Evolutionary conservation across 306 rosid genomes (phyloP).

Genomic region (Carpinus viminea): DNA sequence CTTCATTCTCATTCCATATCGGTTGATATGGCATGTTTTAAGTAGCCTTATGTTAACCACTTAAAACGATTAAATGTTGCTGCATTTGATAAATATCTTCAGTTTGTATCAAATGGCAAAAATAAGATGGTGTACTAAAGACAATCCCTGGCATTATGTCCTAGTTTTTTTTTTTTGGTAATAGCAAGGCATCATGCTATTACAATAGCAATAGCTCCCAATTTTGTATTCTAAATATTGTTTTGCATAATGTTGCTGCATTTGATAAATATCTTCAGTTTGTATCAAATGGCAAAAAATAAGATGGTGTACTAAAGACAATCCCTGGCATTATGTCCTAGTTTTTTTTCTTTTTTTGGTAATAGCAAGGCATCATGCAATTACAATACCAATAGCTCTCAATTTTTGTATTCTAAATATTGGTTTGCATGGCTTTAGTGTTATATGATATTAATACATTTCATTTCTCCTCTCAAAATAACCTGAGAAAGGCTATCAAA

Average conservation of each 20-base stretch:
- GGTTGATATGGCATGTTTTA: no score
- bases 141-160: background rate
- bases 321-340: background rate
- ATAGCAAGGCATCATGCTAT: background rate
- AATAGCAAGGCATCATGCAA: background rate
- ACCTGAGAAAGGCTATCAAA: background rate
- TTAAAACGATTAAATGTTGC: background rate
- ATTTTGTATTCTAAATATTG: background rate
- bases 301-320: background rate
- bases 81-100: background rate
- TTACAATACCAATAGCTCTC: background rate
- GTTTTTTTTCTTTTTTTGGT: background rate
- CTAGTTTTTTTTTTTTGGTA: background rate
- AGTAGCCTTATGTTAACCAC: no score
- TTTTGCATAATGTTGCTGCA: background rate
- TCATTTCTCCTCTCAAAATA: background rate
- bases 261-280: background rate
- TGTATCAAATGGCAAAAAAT: no score
- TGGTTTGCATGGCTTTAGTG: background rate
- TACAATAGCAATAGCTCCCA: background rate
- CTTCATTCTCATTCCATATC: accelerated
- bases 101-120: no score
- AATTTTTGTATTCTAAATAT: background rate
- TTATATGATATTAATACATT: background rate
- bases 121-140: no score